Percentiles rank a stretch among this genome's conserved stretches.
Evolutionary conservation across 176 grass and related monocot genomes (phyloP).

Genomic region (Avena eriantha): DNA sequence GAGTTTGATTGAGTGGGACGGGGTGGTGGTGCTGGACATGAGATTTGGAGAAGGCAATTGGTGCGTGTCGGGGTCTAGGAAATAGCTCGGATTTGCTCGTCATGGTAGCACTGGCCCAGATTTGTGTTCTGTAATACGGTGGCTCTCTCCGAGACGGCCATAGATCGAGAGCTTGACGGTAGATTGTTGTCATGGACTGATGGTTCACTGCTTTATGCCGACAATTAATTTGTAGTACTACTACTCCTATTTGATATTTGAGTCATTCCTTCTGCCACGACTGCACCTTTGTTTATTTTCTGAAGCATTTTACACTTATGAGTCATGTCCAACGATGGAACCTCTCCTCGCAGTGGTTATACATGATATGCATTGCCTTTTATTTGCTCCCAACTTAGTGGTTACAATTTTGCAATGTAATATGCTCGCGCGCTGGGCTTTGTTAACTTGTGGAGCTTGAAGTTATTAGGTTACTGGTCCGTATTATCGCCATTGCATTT

Average conservation of each 20-base stretch:
- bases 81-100: not conserved
- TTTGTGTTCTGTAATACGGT: not conserved
- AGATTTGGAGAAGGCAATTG: conserved; percentile 30
- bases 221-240: not conserved
- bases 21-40: not conserved
- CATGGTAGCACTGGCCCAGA: not conserved
- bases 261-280: conserved; percentile 19
- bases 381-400: conserved; percentile 28
- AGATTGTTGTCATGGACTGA: not conserved
- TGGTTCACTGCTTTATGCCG: not conserved
- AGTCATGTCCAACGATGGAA: conserved; percentile 19
- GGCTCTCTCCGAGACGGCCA: not conserved
- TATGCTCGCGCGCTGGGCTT: not conserved
- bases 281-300: conserved; percentile 23
- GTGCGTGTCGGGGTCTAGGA: not conserved
- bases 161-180: not conserved
- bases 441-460: not conserved
- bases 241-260: not conserved
- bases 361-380: conserved; percentile 31
- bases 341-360: conserved; percentile 20
- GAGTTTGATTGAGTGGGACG: conserved; percentile 27
- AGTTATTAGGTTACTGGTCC: not conserved
- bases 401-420: conserved; percentile 19
- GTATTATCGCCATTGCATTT: not conserved
- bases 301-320: conserved; percentile 8